Base-by-base conservation (phyloP, 768 basidiomycete species). In the Agaricus bisporus region DNA sequence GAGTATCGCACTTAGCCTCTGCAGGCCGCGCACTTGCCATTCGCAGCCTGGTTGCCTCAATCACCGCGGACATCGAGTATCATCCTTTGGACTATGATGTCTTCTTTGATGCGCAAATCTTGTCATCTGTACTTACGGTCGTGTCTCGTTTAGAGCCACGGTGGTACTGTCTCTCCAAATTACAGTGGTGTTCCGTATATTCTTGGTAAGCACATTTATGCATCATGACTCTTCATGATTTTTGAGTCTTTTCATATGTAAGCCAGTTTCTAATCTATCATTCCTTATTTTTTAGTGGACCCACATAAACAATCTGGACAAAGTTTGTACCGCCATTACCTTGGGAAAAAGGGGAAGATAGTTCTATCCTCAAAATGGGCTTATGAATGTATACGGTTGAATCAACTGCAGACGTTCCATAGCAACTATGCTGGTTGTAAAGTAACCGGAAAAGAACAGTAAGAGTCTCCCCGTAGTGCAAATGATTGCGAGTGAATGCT, bases 141-240 rank as follows among this genome's bases (percentile, higher is more conserved):
- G n/a, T 12, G 36, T 37, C 42, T 54, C 32, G 25, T 60, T 18
- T 68, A 92, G 91, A 85, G 82, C 74, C 78, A 91, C 63, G 90
- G 90, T 25, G 91, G 91, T 14, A 72, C 74, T 5, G 77, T 90
- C 44, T 81, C 84, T 25, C 80, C 81, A 37, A 82, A 84, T 9
- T 92, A 92, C 65, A 91, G 87, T 57, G 82, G 82, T 18, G 87
- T 89, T 5, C 73, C 81, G 1, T 91, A 91, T 64, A 86, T 93
- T 49, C 76, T 93, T 55, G 89, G 89, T 88, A 60, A 54, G 80
- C 70, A 55, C 29, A 12, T 39, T 39, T 12, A 2, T 3, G 38
- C 12, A 5, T 12, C 5, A 39, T 39, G 15, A n/a, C 12, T 39
- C 17, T 12, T 7, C 1, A 5, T 17, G 12, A 1, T 12, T 14